phyloP scores from a whole-genome alignment of 2,329 filamentous ascomycete genomes.

The Apiospora phragmitis region DNA sequence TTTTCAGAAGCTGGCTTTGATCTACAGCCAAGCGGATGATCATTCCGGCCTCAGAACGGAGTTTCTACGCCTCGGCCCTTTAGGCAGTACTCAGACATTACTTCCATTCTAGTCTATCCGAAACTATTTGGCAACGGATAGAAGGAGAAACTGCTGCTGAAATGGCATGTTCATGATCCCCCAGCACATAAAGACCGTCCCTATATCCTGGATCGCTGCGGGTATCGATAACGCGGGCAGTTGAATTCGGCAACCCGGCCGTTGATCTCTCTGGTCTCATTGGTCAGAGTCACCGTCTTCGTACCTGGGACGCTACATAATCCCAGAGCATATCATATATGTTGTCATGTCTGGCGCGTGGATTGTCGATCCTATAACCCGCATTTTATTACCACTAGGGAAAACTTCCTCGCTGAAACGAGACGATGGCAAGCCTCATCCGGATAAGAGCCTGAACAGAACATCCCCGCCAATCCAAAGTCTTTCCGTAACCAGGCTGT shows the following conservation, averaged over 20 bases:
- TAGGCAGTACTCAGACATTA: constrained; percentile 22
- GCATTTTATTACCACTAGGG: not conserved
- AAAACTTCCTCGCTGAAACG: not conserved
- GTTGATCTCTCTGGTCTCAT: not conserved
- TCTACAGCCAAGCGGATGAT: constrained; percentile 30
- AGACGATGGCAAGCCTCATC: not conserved
- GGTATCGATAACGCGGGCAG: not conserved
- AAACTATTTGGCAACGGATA: constrained; percentile 19
- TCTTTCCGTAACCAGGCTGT: not conserved
- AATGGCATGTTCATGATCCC: not conserved
- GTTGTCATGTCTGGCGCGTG: not conserved
- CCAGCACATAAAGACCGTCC: not conserved
- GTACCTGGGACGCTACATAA: not conserved
- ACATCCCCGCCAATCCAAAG: not conserved
- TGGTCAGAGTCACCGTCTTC: not conserved
- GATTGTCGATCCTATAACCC: not conserved
- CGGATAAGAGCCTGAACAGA: not conserved
- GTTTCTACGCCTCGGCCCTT: constrained; percentile 18
- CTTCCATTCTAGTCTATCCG: constrained; percentile 24
- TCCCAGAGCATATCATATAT: not conserved
- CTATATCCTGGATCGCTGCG: not conserved
- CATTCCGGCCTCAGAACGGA: constrained; percentile 33
- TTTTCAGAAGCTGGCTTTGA: constrained; percentile 11
- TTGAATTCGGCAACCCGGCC: not conserved
- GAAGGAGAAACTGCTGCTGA: not conserved